Conservation (phyloP, 2,329 filamentous ascomycete genomes). For the Cercospora nicotianae region DNA sequence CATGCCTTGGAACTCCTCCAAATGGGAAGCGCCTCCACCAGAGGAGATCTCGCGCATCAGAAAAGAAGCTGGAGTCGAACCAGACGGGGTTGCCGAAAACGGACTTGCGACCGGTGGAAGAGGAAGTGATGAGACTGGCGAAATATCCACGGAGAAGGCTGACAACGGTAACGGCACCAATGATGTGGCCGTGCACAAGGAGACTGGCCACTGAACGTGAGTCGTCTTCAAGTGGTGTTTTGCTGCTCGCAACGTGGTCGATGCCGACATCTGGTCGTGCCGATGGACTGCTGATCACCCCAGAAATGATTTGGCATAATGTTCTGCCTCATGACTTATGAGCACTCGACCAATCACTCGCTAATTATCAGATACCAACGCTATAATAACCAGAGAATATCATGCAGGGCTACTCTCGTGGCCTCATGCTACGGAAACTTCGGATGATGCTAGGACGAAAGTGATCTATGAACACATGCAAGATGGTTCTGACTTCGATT, state of each 20-base stretch:
- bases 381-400: not conserved
- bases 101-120: slow-evolving; percentile 1
- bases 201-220: not conserved
- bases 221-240: not conserved
- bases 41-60: slow-evolving; percentile 32
- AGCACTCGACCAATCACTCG: not conserved
- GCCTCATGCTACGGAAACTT: not conserved
- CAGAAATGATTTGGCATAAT: not conserved
- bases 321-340: not conserved
- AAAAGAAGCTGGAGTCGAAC: slow-evolving; percentile 18
- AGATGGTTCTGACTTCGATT: not conserved
- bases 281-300: not conserved
- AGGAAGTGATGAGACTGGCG: slow-evolving; percentile 11
- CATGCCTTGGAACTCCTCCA: slow-evolving; percentile 35
- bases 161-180: slow-evolving; percentile 1
- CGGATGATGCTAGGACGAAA: not conserved
- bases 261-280: not conserved
- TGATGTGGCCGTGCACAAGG: slow-evolving; percentile 13
- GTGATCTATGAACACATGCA: not conserved
- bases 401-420: not conserved
- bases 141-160: slow-evolving; percentile 9
- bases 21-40: slow-evolving; percentile 36
- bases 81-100: slow-evolving; percentile 7
- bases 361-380: not conserved
- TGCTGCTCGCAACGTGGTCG: not conserved